Base-by-base conservation (phyloP, 768 basidiomycete species). In the Rhizopogon rudus region DNA sequence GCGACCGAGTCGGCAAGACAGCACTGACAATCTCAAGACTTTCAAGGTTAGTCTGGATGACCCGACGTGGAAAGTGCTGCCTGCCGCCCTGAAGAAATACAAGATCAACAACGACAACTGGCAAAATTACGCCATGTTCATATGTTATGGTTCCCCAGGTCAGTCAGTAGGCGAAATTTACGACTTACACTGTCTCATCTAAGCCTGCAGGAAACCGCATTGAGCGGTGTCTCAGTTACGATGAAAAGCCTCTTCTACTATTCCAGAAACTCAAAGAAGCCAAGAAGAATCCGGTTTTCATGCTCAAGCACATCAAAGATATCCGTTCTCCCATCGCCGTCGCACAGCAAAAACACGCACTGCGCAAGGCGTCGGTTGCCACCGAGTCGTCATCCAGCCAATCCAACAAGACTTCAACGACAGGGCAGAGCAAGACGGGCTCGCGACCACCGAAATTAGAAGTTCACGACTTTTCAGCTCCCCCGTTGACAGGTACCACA, bases 41-140 rank as follows among this genome's bases (percentile, higher is more conserved):
- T 98, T 99, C 82, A 93, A 96, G 71, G 96, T 99, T 57, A 97
- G 91, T 60, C 70, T 99, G 55, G 96, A 98, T 53, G 97, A 99
- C 68, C 97, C 97, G 0, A 97, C 96, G 33, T 98, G 91, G 88
- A 98, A 98, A 67, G 97, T 99, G 20, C 76, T 99, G 14, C 97
- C 97, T 1, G 97, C 97, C 0, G 97, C 97, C 14, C 76, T 99
- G 59, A 98, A 98, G 75, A 98, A 98, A 71, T 99, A 99, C 71
- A 94, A 92, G 66, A 98, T 98, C 73, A 93, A 96, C 70, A 92
- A 92, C 61, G 97, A 98, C 60, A 95, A 91, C 69, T 99, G 97
- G 97, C 88, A 93, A 76, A 91, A 93, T 64, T 99, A 98, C 74
- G 97, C 97, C 29, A 91, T 99, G 88, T 99, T 99, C 73, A 98